Evolutionary conservation across 805 yeast species (phyloP), one percentile per base, ranked within the genome.

Genomic region (Helenozyma baotianmanensis): DNA sequence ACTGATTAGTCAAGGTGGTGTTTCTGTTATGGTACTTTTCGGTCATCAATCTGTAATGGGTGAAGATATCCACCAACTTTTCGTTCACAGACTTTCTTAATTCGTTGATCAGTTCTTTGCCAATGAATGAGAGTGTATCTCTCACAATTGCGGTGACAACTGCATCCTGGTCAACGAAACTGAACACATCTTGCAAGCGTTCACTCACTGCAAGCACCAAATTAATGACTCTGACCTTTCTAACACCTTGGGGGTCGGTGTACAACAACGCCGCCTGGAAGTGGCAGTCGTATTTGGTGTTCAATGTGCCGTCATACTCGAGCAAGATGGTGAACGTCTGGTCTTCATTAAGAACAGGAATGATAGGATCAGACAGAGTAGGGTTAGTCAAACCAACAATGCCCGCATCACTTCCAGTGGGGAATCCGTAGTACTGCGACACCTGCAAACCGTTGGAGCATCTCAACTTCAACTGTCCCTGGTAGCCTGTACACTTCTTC

Each of bases 261-360:
- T 88, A 90, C 35, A 92, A 63, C 17, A 92, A 46, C 0, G 97
- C 97, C 2, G 85, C 82, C 60, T 92, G 98, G 65, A 90, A 86
- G 55, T 87, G 92, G 14, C 86, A 83, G 55, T 88, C 96, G 23
- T 72, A 68, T 39, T 76, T 76, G 2, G 82, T 67, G 37, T 79
- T 75, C 21, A 87, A 64, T 39, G 76, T 77, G 3, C 87, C 87
- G 51, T 88, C 96, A 50, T 85, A 82, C 29, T 70, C 71, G 48
- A 90, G 76, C 32, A 86, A 69, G 2, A 85, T 80, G 8, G 85
- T 81, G 29, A 86, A 56, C 4, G 81, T 70, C 27, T 82, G 80
- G 43, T 84, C 78, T 12, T 72, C 68, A 25, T 70, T 70, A 18
- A 87, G 58, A 5, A 75, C 62, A 1, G 95, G 87, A n/a, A 85